Evolutionary conservation across 2,329 filamentous ascomycete species (phyloP), one percentile per base, ranked within the genome.

Genomic region (Colletotrichum agaves): DNA sequence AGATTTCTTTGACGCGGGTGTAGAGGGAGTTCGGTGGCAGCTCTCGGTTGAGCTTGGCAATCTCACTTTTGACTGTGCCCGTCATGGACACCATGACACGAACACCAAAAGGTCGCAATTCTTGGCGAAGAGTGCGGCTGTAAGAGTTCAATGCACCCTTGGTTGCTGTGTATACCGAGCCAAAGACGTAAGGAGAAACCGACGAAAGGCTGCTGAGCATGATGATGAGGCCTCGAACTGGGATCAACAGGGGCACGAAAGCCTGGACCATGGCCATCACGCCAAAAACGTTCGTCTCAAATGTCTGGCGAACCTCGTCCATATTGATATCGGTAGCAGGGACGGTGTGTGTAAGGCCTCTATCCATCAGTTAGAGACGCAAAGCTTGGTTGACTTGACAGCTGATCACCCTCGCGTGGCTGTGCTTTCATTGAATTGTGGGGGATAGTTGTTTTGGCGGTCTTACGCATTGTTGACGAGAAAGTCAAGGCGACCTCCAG

Each of bases 381-480:
- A 12, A 27, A 27, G 27, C 27, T 27, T 27, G 27, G 6, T 27
- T 27, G 27, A 7, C 8, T 27, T 27, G 27, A 27, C 3, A 8
- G 5, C 27, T 27, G 27, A 27, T 7, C 2, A 27, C 27, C 6
- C 27, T 7, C 5, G 27, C 27, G 27, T 7, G 27, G 6, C 27
- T 27, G 27, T 7, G 27, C 27, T 27, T 27, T 27, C 6, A 4
- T 27, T 7, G 27, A 8, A 7, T 7, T 27, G 27, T 27, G 5
- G 23, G 5, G 23, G 23, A 6, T 1, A 7, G 4, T 27, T 27
- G 27, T 7, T 7, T 27, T 27, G 27, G 27, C 2, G 27, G 27
- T 15, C 81, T 69, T 70, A 87, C 84, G 87, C 86, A 68, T 89
- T 89, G 76, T 88, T 89, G 55, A 89, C 81, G 17, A 89, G 83